A percentile compares a stretch with the other conserved stretches of the same genome.
Conservation (phyloP, 169 alveolate genomes). For the Plasmodium vivax region DNA sequence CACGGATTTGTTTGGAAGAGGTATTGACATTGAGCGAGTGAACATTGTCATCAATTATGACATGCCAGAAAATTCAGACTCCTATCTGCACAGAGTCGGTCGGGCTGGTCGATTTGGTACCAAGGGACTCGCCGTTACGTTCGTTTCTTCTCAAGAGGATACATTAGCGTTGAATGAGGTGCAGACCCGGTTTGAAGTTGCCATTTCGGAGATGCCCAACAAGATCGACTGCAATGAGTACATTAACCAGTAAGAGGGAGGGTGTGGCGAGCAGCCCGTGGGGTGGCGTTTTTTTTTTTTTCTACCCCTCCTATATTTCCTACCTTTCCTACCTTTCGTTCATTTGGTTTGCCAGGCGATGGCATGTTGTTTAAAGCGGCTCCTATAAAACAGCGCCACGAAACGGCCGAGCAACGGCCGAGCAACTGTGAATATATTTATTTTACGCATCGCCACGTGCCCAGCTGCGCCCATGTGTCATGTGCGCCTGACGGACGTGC, state of each 20-base stretch:
- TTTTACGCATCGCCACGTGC: not conserved
- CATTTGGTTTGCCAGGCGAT: not conserved
- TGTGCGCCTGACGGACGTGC: not conserved
- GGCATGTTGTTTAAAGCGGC: not conserved
- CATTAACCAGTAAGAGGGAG: constrained; percentile 76
- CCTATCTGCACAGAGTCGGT: constrained; percentile 95
- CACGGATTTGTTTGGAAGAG: constrained; percentile 99
- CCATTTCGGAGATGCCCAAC: constrained; percentile 97
- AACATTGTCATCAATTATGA: constrained; percentile 99
- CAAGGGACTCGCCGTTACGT: constrained; percentile 99
- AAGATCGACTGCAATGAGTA: constrained; percentile 93
- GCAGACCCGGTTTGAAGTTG: constrained; percentile 97
- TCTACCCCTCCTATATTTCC: not conserved
- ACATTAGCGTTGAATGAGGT: constrained; percentile 95
- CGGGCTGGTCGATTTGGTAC: constrained; percentile 99
- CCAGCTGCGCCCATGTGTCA: not conserved
- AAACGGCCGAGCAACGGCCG: not conserved
- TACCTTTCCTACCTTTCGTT: not conserved
- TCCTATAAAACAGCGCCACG: not conserved
- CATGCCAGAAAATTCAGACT: constrained; percentile 95
- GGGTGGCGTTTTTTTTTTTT: not conserved
- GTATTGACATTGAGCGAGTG: constrained; percentile 99
- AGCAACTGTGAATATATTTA: not conserved
- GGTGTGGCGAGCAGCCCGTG: not conserved
- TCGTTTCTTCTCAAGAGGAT: constrained; percentile 95